Evolutionary conservation across 1,284 basidiomycete genomes (phyloP).

Genomic region (Afroboletus lepidellus): DNA sequence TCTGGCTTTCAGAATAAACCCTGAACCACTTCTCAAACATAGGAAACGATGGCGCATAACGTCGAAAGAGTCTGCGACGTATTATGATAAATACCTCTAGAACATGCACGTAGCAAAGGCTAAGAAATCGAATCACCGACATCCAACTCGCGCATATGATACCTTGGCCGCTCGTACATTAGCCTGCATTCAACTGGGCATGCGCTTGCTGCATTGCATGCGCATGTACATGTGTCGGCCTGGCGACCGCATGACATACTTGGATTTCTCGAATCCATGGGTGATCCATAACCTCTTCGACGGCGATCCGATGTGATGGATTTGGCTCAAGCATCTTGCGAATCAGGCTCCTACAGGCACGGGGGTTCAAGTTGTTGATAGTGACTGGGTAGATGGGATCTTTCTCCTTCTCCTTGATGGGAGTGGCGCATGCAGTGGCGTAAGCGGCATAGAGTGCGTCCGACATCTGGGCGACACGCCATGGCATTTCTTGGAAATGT

Average conservation of each 20-base stretch:
- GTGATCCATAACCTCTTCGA: slow-evolving; percentile 85
- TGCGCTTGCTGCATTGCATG: slow-evolving; percentile 54
- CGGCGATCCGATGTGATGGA: slow-evolving; percentile 74
- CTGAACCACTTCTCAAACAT: neutral
- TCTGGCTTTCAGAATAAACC: neutral
- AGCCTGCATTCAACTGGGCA: slow-evolving; percentile 26
- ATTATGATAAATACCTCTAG: slow-evolving; percentile 18
- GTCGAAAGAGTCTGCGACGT: neutral
- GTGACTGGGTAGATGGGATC: slow-evolving; percentile 60
- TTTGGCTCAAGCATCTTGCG: slow-evolving; percentile 97
- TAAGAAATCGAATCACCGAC: slow-evolving; percentile 1
- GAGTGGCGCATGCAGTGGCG: slow-evolving; percentile 57
- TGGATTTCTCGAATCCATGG: slow-evolving; percentile 82
- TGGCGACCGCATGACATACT: slow-evolving; percentile 61
- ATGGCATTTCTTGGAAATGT: slow-evolving; percentile 95
- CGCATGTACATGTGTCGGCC: slow-evolving; percentile 68
- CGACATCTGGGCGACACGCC: slow-evolving; percentile 88
- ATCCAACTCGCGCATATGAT: neutral
- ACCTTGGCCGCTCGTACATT: neutral
- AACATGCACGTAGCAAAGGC: slow-evolving; percentile 2
- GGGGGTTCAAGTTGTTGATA: slow-evolving; percentile 86
- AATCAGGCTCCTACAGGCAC: slow-evolving; percentile 82
- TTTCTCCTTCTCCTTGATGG: slow-evolving; percentile 34
- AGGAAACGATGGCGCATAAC: slow-evolving; percentile 47
- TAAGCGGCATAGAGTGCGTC: slow-evolving; percentile 88